Base-by-base conservation (phyloP, 225 moss, liverwort and hornwort species). In the Anthoceros angustus region DNA sequence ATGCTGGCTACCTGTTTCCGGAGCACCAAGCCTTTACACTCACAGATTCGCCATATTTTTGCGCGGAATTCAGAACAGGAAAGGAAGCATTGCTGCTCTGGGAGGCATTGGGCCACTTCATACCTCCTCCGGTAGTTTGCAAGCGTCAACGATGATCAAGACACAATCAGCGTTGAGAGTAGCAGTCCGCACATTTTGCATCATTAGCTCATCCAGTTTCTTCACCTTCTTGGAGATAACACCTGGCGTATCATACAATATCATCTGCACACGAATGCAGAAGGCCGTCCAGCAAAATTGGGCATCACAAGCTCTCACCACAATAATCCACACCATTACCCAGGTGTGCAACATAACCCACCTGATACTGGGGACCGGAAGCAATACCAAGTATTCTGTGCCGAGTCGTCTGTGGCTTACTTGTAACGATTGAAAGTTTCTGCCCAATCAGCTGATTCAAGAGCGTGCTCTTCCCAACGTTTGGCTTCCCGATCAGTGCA, bases 141-240 rank as follows among this genome's bases (percentile, higher is more conserved):
- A 88, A 26, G 88, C 86, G 75, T 92, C 92, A 66, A 92, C 88
- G 65, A 92, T 71, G 48, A 88, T 72, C 68, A 92, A 69, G 50
- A 92, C 83, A 75, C 85, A 92, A 70, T 92, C 86, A 43, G 92
- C 88, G 77, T 80, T 86, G 60, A 86, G 70, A 23, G 84, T 85
- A 63, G 88, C 88, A 40, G 88, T 84, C 39, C 83, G 84, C 42
- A 92, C 86, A 74, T 86, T 92, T 67, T 84, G 84, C 92, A 92
- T 92, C 92, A 92, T 92, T 86, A 88, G 84, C 72, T 92, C 83
- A 80, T 92, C 92, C 74, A 92, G 64, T 69, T 83, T 88, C 61
- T 83, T 80, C 69, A 64, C 60, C 62, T 81, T 82, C 76, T 86
- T 86, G 60, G 81, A 76, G 63, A 88, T 80, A 40, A 92, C 81